Conservation (phyloP, 1,139 yeast species). For the Yamadazyma atmosphaerica region DNA sequence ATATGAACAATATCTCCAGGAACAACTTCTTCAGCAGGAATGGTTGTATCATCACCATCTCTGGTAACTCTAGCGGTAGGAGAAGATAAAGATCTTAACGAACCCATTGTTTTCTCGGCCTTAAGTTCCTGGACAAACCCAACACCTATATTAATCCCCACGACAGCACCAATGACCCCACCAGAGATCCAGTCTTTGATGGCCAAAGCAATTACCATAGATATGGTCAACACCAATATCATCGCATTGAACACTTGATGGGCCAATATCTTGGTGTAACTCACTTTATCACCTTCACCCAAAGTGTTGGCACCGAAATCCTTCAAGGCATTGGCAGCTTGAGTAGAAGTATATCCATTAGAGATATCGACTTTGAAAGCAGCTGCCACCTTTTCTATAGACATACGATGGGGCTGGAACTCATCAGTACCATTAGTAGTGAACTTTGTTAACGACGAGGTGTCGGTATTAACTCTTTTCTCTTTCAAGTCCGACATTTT, state of each 20-base stretch:
- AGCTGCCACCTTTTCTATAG: constrained; percentile 34
- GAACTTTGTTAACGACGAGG: constrained; percentile 12
- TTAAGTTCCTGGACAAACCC: constrained; percentile 72
- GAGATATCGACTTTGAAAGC: constrained; percentile 38
- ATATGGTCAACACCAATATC: constrained; percentile 71
- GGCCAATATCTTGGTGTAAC: constrained; percentile 57
- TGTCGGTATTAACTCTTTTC: constrained; percentile 16
- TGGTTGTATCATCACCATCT: constrained; percentile 57
- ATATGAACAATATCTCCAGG: constrained; percentile 74
- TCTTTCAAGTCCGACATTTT: constrained; percentile 13
- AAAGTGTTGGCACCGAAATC: constrained; percentile 59
- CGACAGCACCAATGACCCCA: constrained; percentile 76
- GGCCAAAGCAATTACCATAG: constrained; percentile 75
- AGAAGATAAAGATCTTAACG: constrained; percentile 65
- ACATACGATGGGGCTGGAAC: constrained; percentile 29
- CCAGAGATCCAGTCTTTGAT: constrained; percentile 82
- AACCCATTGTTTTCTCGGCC: constrained; percentile 82
- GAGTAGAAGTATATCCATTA: constrained; percentile 48
- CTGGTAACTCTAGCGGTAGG: constrained; percentile 74
- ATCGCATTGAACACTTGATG: constrained; percentile 80
- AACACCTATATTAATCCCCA: constrained; percentile 62
- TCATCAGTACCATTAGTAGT: constrained; percentile 8
- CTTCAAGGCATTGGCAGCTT: constrained; percentile 26
- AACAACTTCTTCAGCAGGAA: constrained; percentile 69
- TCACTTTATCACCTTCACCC: constrained; percentile 61